Percentiles rank a stretch among this genome's conserved stretches.
Conservation (phyloP, 1,139 yeast species). For the Blastobotrys proliferans region DNA sequence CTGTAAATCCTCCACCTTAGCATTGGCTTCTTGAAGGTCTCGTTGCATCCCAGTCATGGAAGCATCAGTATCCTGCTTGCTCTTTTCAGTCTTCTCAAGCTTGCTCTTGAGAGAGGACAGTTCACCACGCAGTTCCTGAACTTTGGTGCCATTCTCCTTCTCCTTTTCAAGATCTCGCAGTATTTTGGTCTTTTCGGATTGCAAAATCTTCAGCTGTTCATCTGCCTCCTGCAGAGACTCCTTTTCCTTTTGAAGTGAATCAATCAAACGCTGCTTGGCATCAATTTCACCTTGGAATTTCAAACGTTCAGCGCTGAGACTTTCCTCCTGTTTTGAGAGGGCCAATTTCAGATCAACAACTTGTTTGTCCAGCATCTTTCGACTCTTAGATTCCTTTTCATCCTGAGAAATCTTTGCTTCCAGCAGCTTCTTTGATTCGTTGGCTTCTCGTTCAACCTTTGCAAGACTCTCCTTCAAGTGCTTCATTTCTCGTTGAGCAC, state of each 20-base stretch:
- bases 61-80: slow-evolving; percentile 23
- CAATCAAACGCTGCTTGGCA: slow-evolving; percentile 27
- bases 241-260: slow-evolving; percentile 22
- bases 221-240: slow-evolving; percentile 19
- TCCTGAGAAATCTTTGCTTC: slow-evolving; percentile 30
- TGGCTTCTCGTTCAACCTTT: slow-evolving; percentile 29
- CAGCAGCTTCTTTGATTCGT: slow-evolving; percentile 26
- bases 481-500: slow-evolving; percentile 26
- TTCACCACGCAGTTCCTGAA: slow-evolving; percentile 23
- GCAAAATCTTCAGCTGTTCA: slow-evolving; percentile 17
- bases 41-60: slow-evolving; percentile 20
- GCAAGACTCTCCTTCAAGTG: slow-evolving; percentile 27
- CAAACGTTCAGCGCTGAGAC: slow-evolving; percentile 22
- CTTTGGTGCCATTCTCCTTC: slow-evolving; percentile 21
- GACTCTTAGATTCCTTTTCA: slow-evolving; percentile 25
- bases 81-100: slow-evolving; percentile 34
- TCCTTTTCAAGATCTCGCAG: slow-evolving; percentile 25
- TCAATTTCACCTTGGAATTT: slow-evolving; percentile 25
- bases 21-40: slow-evolving; percentile 24
- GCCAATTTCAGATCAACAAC: slow-evolving; percentile 23
- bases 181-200: slow-evolving; percentile 22
- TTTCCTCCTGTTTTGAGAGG: slow-evolving; percentile 29
- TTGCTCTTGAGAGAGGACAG: slow-evolving; percentile 39
- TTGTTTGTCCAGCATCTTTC: slow-evolving; percentile 24
- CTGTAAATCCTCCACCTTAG: slow-evolving; percentile 21